These are phyloP conservation scores for Sordariomycetes sp. DNA, from an alignment of 2,329 filamentous ascomycete genomes.

Conservation along the genomic window DNA sequence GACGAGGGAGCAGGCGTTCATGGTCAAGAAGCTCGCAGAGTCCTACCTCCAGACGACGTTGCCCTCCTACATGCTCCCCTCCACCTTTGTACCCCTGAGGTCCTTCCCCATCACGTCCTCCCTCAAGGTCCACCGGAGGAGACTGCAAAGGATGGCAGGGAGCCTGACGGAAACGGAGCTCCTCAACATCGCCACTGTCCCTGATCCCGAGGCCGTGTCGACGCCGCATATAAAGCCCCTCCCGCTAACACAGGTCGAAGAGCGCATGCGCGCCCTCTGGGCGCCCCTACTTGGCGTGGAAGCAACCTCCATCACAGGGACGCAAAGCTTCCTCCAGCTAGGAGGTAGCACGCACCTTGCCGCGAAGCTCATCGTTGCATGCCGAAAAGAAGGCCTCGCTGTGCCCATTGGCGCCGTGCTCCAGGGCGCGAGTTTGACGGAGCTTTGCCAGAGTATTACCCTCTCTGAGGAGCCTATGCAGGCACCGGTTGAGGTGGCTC, in stretches of 20 bases:
- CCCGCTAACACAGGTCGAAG: constrained; percentile 31
- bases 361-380: constrained; percentile 27
- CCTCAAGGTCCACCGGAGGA: constrained; percentile 34
- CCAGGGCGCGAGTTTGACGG: constrained; percentile 23
- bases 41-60: constrained; percentile 22
- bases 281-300: constrained; percentile 25
- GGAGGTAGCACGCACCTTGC: constrained; percentile 33
- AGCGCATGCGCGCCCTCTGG: constrained; percentile 33
- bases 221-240: constrained; percentile 26
- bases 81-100: constrained; percentile 32
- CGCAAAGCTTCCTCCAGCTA: constrained; percentile 28
- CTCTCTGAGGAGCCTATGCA: constrained; percentile 6
- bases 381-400: constrained; percentile 25
- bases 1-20: constrained; percentile 28
- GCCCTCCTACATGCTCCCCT: constrained; percentile 28
- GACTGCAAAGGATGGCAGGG: constrained; percentile 29
- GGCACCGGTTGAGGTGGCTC: neutral
- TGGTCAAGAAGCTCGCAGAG: constrained; percentile 29
- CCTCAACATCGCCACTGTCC: constrained; percentile 22
- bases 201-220: constrained; percentile 21
- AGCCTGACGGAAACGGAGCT: constrained; percentile 28
- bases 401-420: constrained; percentile 29
- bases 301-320: constrained; percentile 23
- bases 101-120: constrained; percentile 33
- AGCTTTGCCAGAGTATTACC: constrained; percentile 25